Evolutionary conservation across 306 rosid genomes (phyloP).

Genomic region (Castanea crenata): DNA sequence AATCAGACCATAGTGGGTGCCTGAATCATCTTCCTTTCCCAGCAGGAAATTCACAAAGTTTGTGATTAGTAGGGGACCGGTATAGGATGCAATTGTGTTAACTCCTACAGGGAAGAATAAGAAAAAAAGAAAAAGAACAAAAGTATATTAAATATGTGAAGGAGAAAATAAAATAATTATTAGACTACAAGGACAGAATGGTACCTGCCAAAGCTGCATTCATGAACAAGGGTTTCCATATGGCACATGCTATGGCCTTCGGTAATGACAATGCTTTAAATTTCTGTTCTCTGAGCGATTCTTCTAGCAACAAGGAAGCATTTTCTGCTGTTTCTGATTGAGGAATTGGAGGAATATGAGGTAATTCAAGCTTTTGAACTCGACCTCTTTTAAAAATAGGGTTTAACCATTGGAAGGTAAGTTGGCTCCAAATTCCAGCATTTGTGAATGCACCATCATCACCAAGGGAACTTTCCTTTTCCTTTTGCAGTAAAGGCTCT

Average conservation of each 20-base stretch:
- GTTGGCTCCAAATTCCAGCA: slow-evolving; percentile 67
- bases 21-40: slow-evolving; percentile 39
- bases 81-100: slow-evolving; percentile 72
- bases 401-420: slow-evolving; percentile 74
- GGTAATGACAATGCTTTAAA: slow-evolving; percentile 49
- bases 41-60: slow-evolving; percentile 64
- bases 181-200: background rate
- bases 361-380: slow-evolving; percentile 57
- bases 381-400: slow-evolving; percentile 67
- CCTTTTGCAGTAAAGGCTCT: slow-evolving; percentile 40
- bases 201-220: slow-evolving; percentile 81
- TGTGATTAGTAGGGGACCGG: slow-evolving; percentile 72
- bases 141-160: slow-evolving; percentile 3
- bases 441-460: slow-evolving; percentile 29
- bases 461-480: slow-evolving; percentile 15
- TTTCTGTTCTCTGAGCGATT: slow-evolving; percentile 55
- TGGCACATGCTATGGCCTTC: slow-evolving; percentile 46
- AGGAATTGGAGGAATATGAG: slow-evolving; percentile 65
- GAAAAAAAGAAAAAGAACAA: background rate
- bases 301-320: slow-evolving; percentile 55
- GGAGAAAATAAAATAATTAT: background rate
- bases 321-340: slow-evolving; percentile 55
- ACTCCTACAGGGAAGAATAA: slow-evolving; percentile 39
- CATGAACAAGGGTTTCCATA: slow-evolving; percentile 51
- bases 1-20: slow-evolving; percentile 48